phyloP scores from a whole-genome alignment of 23 red algal genomes.

The Pyropia yezoensis region DNA sequence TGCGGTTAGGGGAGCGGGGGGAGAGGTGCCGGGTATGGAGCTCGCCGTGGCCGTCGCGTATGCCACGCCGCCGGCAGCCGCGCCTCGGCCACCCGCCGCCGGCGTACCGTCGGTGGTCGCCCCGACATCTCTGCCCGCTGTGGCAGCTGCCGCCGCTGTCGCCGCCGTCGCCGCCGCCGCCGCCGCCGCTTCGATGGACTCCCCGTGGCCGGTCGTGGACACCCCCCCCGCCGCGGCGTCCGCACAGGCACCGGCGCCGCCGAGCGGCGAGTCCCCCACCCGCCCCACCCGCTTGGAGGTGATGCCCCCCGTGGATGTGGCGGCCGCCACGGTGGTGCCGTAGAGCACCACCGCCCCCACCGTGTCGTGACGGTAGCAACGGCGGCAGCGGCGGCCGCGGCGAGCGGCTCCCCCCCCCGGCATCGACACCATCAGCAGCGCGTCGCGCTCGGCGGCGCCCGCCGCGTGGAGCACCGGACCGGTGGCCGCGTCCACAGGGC shows the following conservation, averaged over 20 bases:
- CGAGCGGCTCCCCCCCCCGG: slow-evolving; percentile 2
- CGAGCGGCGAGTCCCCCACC: slow-evolving; percentile 83
- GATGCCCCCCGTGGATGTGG: slow-evolving; percentile 87
- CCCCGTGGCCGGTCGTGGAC: slow-evolving; percentile 87
- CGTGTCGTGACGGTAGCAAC: slow-evolving; percentile 63
- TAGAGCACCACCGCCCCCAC: slow-evolving; percentile 88
- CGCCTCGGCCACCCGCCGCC: no score
- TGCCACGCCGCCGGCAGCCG: no score
- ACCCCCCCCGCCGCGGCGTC: slow-evolving; percentile 43
- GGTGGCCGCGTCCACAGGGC: slow-evolving; percentile 63
- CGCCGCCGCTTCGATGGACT: no score
- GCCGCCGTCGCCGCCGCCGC: no score
- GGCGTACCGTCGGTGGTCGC: no score
- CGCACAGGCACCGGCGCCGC: slow-evolving; percentile 67
- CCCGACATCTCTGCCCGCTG: no score
- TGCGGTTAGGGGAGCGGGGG: no score
- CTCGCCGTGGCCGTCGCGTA: no score
- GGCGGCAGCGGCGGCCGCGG: slow-evolving; percentile 67
- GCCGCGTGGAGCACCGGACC: slow-evolving; percentile 65
- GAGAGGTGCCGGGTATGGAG: no score
- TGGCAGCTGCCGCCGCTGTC: no score
- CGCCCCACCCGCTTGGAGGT: slow-evolving; percentile 81
- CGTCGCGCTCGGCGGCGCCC: slow-evolving; percentile 84
- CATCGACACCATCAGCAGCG: slow-evolving; percentile 49
- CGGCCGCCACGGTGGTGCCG: slow-evolving; percentile 54